Evolutionary conservation across 2,329 filamentous ascomycete species (phyloP).

Genomic region (Aspergillus fumigatus): DNA sequence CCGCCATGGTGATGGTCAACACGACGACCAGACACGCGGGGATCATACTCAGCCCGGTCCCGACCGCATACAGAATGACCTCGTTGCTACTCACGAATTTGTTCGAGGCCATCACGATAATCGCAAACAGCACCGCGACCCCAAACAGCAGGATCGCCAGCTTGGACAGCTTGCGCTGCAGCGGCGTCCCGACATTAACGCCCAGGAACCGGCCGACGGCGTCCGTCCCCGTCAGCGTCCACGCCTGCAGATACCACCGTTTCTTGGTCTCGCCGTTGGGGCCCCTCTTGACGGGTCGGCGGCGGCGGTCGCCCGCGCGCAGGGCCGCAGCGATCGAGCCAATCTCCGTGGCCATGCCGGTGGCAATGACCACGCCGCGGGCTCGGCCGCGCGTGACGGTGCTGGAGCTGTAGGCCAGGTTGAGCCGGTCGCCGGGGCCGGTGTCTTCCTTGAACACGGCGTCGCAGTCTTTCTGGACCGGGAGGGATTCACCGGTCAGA

Average conservation of each 20-base stretch:
- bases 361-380: slow-evolving; percentile 56
- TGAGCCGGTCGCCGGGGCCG: slow-evolving; percentile 56
- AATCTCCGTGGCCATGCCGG: slow-evolving; percentile 60
- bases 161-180: slow-evolving; percentile 66
- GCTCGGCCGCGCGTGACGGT: slow-evolving; percentile 59
- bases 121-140: slow-evolving; percentile 63
- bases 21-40: slow-evolving; percentile 61
- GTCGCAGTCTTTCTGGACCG: slow-evolving; percentile 51
- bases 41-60: slow-evolving; percentile 57
- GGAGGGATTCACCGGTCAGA: slow-evolving; percentile 59
- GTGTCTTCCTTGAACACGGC: slow-evolving; percentile 46
- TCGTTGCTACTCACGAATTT: slow-evolving; percentile 50
- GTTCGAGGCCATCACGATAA: slow-evolving; percentile 65
- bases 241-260: slow-evolving; percentile 50
- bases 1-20: slow-evolving; percentile 63
- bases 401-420: slow-evolving; percentile 59
- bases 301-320: slow-evolving; percentile 53
- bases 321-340: slow-evolving; percentile 62
- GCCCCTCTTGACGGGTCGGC: slow-evolving; percentile 50
- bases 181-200: slow-evolving; percentile 64
- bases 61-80: slow-evolving; percentile 63
- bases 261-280: slow-evolving; percentile 48
- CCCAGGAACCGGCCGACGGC: slow-evolving; percentile 61
- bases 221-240: slow-evolving; percentile 52
- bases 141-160: slow-evolving; percentile 64